Base-by-base conservation (phyloP, 768 basidiomycete species). In the Tylopilus rubrobrunneus region DNA sequence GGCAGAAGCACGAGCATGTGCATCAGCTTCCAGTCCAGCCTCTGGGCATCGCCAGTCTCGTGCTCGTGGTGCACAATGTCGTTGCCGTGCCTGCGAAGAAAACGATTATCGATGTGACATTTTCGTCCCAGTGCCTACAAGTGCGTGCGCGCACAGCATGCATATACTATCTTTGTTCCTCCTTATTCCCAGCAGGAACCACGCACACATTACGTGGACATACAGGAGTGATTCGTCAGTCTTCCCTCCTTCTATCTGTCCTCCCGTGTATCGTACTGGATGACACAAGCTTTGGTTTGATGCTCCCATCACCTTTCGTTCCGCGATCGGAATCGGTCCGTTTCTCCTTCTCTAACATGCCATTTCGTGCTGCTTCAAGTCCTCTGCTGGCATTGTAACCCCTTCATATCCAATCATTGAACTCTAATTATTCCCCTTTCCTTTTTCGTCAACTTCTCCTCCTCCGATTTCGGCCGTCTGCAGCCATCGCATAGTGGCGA, bases 391-490 rank as follows among this genome's bases (percentile, higher is more conserved):
- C 48, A 31, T 45, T 28, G 33, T 15, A 52, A 36, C 11, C 51
- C 54, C 44, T 60, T 65, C 61, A 67, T 65, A 60, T 66, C 44
- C 53, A 51, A 59, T 57, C 19, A 67, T 67, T 62, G 65, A 65
- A 65, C 64, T 52, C 49, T 64, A 66, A 17, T 31, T 39, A 28
- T 41, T 45, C 47, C 31, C 40, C 46, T 48, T 51, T 48, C 58
- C 52, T 17, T 49, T 25, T 56, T 43, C 41, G 50, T 55, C 55
- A 0, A 28, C 55, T 51, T 59, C 49, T 40, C 8, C 23, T 37
- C 42, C 47, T 31, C 49, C 29, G 25, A 34, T 45, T 36, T 48
- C 34, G 36, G 34, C 31, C 49, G 27, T 45, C 42, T 40, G 53
- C 33, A 46, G 14, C 33, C 29, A 44, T 2, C 19, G 46, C 8